phyloP scores from a whole-genome alignment of 805 yeast genomes.

The Spathaspora sp. region DNA sequence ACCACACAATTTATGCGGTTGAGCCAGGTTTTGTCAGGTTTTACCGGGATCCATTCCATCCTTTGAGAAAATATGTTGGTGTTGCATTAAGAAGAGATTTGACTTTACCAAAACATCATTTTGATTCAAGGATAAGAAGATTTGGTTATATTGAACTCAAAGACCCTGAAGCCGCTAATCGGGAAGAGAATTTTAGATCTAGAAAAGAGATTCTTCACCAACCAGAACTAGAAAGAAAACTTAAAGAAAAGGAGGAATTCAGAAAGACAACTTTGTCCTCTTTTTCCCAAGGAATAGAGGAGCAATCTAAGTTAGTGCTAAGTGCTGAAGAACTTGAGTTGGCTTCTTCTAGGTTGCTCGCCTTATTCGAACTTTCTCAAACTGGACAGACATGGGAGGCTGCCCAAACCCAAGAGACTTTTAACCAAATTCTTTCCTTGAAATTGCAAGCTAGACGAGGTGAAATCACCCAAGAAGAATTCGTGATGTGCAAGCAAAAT shows the following conservation, averaged over 20 bases:
- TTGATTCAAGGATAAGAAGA: constrained; percentile 82
- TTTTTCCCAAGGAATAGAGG: constrained; percentile 11
- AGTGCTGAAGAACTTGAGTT: constrained; percentile 17
- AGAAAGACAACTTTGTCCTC: constrained; percentile 1
- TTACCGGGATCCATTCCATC: constrained; percentile 95
- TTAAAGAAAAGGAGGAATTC: constrained; percentile 28
- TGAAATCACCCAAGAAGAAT: constrained; percentile 29
- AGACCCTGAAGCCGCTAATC: constrained; percentile 47
- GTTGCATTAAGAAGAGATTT: constrained; percentile 66
- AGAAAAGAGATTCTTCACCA: constrained; percentile 64
- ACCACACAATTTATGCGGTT: constrained; percentile 84
- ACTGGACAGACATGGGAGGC: constrained; percentile 55
- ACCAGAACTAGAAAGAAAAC: constrained; percentile 44
- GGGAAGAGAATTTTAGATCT: constrained; percentile 59
- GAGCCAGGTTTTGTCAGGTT: constrained; percentile 94
- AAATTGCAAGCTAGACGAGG: constrained; percentile 37
- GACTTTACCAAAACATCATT: constrained; percentile 82
- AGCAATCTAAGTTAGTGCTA: constrained; percentile 28
- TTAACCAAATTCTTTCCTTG: constrained; percentile 42
- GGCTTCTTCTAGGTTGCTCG: constrained; percentile 42
- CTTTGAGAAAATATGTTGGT: constrained; percentile 86
- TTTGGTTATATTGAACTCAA: constrained; percentile 64
- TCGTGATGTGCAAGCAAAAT: constrained; percentile 14
- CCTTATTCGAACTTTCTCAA: constrained; percentile 37
- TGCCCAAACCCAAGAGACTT: constrained; percentile 58